Conservation (phyloP, 2,329 filamentous ascomycete genomes). For the Waltergamsia citrina region DNA sequence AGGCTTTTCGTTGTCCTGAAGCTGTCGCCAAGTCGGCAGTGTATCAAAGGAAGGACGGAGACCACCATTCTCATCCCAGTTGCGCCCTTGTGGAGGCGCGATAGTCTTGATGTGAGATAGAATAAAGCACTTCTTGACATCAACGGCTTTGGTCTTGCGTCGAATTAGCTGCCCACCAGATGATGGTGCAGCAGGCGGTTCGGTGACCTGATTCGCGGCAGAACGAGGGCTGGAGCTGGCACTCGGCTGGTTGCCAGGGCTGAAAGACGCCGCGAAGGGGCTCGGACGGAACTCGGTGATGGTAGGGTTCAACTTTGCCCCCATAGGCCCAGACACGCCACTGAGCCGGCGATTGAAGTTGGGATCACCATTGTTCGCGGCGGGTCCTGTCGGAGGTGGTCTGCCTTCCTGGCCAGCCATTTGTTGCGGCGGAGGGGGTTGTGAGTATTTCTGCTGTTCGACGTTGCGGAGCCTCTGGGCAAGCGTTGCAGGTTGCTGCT, state of each 20-base stretch:
- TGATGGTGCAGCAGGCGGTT: slow-evolving; percentile 8
- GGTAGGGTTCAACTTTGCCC: slow-evolving; percentile 51
- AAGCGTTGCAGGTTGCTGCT: slow-evolving; percentile 34
- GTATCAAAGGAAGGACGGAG: slow-evolving; percentile 80
- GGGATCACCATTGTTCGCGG: slow-evolving; percentile 43
- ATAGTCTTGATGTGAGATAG: slow-evolving; percentile 44
- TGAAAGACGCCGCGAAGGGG: slow-evolving; percentile 72
- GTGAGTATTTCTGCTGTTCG: slow-evolving; percentile 41
- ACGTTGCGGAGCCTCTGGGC: slow-evolving; percentile 40
- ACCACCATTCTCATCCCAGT: slow-evolving; percentile 71
- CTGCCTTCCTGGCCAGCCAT: slow-evolving; percentile 56
- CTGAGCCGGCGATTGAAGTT: slow-evolving; percentile 44
- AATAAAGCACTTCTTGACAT: slow-evolving; percentile 58
- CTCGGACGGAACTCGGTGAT: slow-evolving; percentile 79
- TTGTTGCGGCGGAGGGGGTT: slow-evolving; percentile 33
- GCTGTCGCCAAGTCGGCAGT: slow-evolving; percentile 70
- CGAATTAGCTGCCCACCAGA: slow-evolving; percentile 45
- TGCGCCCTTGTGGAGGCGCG: slow-evolving; percentile 41
- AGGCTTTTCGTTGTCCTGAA: slow-evolving; percentile 60
- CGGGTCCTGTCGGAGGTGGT: slow-evolving; percentile 64
- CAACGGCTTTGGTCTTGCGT: slow-evolving; percentile 63
- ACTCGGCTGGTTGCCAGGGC: slow-evolving; percentile 57
- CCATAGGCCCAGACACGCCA: slow-evolving; percentile 39
- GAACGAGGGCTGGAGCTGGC: slow-evolving; percentile 64
- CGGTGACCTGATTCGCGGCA: slow-evolving; percentile 39